Percentiles rank a stretch among this genome's conserved stretches.
Evolutionary conservation across 2,329 filamentous ascomycete species (phyloP).

Genomic region (Fusarium sp.): DNA sequence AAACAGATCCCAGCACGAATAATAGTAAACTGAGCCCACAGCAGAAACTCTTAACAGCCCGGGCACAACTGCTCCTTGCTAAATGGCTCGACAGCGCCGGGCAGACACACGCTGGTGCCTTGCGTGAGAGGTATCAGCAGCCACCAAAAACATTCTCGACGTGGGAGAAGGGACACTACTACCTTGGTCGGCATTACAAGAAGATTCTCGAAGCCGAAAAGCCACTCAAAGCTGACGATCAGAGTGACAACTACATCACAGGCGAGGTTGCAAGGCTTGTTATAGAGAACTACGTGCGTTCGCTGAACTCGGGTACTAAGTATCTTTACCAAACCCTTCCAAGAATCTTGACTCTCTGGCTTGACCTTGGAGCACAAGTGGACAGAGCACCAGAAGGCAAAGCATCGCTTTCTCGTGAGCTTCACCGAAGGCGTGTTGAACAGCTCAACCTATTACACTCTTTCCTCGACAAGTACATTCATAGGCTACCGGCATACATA

Average conservation of each 20-base stretch:
- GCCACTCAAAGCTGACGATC: constrained; percentile 78
- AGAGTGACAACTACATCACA: constrained; percentile 79
- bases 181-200: constrained; percentile 96
- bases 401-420: constrained; percentile 64
- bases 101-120: constrained; percentile 85
- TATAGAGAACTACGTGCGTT: constrained; percentile 92
- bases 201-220: constrained; percentile 94
- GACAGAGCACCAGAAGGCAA: constrained; percentile 71
- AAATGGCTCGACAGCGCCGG: constrained; percentile 98
- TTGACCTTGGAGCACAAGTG: constrained; percentile 86
- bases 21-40: constrained; percentile 58
- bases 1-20: constrained; percentile 52
- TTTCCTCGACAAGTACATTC: constrained; percentile 83
- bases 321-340: constrained; percentile 96
- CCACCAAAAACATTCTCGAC: constrained; percentile 76
- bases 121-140: constrained; percentile 85
- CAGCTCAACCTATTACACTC: constrained; percentile 77
- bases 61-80: constrained; percentile 88
- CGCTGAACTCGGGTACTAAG: constrained; percentile 89
- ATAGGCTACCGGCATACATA: constrained; percentile 78
- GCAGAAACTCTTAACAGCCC: constrained; percentile 73
- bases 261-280: constrained; percentile 90
- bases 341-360: constrained; percentile 91
- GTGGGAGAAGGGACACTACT: constrained; percentile 99
- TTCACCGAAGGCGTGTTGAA: constrained; percentile 69